Evolutionary conservation across 345 rosid species (phyloP), one percentile per base, ranked within the genome.

Genomic region (Eucalyptus cladocalyx): DNA sequence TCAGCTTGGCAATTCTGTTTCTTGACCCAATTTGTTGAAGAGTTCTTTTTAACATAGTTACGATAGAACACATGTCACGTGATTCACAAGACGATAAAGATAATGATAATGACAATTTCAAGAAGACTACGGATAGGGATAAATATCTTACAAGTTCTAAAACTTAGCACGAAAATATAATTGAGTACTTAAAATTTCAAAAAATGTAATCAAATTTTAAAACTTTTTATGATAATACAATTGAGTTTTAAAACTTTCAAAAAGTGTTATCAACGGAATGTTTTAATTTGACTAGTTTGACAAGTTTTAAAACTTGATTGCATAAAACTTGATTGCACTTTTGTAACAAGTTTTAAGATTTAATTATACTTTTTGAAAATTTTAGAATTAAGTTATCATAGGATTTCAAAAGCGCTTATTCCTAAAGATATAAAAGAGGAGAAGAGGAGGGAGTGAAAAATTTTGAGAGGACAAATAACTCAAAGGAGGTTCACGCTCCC

Each of bases 241-340:
- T 8, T 0, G 10, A 3, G 2, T 53, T 4, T 0, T 53, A 53
- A 53, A 53, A 53, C 5, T 53, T 19, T 19, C 0, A 0, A 19
- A 53, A 53, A 53, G 1, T 19, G 0, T 19, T 53, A 19, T 53
- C 2, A 53, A 53, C 1, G 0, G 0, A 53, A 53, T 53, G 58
- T 19, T 2, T 19, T 53, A 8, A 53, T 53, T 53, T 53, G 11
- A 53, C 11, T 1, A 21, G 8, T 0, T 53, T 53, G 0, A 53
- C 0, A 21, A 53, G 0, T 53, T 53, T 53, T 53, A 53, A 53
- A 0, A 8, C 0, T 53, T 53, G 2, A 53, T 53, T 53, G 23
- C 2, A 11, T 13, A 45, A 45, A 45, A 45, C 4, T 4, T 48
- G 6, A 19, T 53, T 53, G 9, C 0, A 19, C 0, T 53, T 53